Conservation (phyloP, 2,329 filamentous ascomycete species). For the Fusarium equiseti region DNA sequence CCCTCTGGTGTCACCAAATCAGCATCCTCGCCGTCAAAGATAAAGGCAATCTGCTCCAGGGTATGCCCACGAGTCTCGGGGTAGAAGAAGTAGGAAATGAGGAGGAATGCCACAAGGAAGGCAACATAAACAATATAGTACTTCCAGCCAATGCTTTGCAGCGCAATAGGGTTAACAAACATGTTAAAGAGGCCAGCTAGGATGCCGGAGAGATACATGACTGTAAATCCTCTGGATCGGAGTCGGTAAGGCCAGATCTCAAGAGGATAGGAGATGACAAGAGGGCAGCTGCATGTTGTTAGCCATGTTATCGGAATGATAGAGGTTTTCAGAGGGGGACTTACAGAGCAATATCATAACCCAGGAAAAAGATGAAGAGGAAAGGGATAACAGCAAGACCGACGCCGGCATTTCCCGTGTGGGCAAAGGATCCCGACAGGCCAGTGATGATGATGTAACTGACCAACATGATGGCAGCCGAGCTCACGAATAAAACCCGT, state of each 20-base stretch:
- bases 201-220: neutral
- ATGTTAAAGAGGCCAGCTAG: constrained; percentile 7
- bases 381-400: constrained; percentile 7
- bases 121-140: constrained; percentile 11
- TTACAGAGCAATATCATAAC: constrained; percentile 17
- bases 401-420: neutral
- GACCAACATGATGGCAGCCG: neutral
- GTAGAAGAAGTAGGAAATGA: neutral
- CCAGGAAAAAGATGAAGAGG: constrained; percentile 4
- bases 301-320: neutral
- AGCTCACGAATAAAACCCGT: constrained; percentile 1
- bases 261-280: constrained; percentile 5
- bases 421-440: neutral
- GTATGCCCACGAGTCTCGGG: neutral
- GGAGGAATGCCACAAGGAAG: neutral
- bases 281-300: neutral
- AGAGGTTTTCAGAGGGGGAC: neutral
- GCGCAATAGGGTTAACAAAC: constrained; percentile 17
- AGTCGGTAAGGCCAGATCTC: constrained; percentile 18
- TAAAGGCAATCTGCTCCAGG: constrained; percentile 7
- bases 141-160: constrained; percentile 7
- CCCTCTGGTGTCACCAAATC: neutral
- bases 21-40: constrained; percentile 11
- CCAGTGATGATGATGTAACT: constrained; percentile 13
- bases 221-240: neutral